phyloP scores from a whole-genome alignment of 208 protist species.

The Wallacemonas collosoma region DNA sequence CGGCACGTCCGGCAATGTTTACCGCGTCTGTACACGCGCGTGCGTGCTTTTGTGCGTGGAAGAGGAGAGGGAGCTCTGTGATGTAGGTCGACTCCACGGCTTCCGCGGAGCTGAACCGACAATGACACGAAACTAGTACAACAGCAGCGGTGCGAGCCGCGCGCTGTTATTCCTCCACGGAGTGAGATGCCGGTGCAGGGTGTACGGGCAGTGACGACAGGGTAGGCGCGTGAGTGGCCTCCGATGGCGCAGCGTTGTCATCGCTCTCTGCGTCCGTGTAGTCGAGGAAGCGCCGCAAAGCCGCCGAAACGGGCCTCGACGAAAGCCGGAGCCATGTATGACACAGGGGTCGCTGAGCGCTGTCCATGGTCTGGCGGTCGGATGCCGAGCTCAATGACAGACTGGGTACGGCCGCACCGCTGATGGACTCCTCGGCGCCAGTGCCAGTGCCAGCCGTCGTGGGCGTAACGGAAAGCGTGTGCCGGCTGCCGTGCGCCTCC shows the following conservation, averaged over 20 bases:
- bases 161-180: too few relatives aligned
- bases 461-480: background rate
- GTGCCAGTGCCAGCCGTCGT: background rate
- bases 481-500: background rate
- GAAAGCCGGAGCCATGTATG: background rate
- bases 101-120: too few relatives aligned
- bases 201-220: background rate
- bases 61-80: too few relatives aligned
- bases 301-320: background rate
- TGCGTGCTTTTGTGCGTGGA: too few relatives aligned
- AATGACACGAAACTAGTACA: too few relatives aligned
- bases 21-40: too few relatives aligned
- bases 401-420: background rate
- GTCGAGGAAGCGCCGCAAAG: background rate
- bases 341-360: background rate
- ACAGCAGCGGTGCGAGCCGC: too few relatives aligned
- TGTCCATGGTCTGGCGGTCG: background rate
- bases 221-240: background rate
- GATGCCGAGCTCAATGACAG: slow-evolving; percentile 5
- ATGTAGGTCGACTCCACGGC: too few relatives aligned
- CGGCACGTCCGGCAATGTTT: too few relatives aligned
- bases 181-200: background rate
- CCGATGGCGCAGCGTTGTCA: background rate
- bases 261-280: background rate
- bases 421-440: background rate